Conservation (phyloP, 495 filamentous ascomycete genomes). For the Arthonia radiata region DNA sequence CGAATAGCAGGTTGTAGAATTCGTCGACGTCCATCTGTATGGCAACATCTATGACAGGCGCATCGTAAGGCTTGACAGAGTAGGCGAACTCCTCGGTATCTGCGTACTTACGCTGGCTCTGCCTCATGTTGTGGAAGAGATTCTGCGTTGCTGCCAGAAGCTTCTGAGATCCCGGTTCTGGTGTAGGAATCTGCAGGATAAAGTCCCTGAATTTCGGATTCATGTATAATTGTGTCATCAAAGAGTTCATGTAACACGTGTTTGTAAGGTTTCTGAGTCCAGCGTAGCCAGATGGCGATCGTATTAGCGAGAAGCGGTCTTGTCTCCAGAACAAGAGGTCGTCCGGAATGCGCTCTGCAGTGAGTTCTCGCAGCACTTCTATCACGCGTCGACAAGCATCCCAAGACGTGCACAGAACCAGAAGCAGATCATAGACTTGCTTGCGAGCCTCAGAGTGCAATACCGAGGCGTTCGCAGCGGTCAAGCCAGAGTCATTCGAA, state of each 20-base stretch:
- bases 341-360: constrained; percentile 21
- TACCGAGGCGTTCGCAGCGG: constrained; percentile 16
- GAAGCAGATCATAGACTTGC: constrained; percentile 37
- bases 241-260: constrained; percentile 91
- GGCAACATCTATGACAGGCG: constrained; percentile 58
- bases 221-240: constrained; percentile 94
- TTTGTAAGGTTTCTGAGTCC: constrained; percentile 79
- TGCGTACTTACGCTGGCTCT: constrained; percentile 41
- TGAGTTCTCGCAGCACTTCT: constrained; percentile 24
- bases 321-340: constrained; percentile 22
- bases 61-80: constrained; percentile 61
- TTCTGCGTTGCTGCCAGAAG: constrained; percentile 54
- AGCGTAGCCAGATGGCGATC: constrained; percentile 52
- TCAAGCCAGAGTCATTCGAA: not conserved
- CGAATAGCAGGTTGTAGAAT: constrained; percentile 85
- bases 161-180: constrained; percentile 27
- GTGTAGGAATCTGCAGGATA: constrained; percentile 41
- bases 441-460: constrained; percentile 31
- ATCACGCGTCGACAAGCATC: constrained; percentile 25
- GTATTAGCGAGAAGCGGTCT: constrained; percentile 41
- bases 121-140: constrained; percentile 70
- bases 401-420: constrained; percentile 30
- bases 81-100: constrained; percentile 50
- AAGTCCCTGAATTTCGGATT: constrained; percentile 72
- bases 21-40: constrained; percentile 97